These are phyloP conservation scores for Leucogyrophana mollusca DNA, from an alignment of 768 basidiomycete genomes.

Conservation along the genomic window DNA sequence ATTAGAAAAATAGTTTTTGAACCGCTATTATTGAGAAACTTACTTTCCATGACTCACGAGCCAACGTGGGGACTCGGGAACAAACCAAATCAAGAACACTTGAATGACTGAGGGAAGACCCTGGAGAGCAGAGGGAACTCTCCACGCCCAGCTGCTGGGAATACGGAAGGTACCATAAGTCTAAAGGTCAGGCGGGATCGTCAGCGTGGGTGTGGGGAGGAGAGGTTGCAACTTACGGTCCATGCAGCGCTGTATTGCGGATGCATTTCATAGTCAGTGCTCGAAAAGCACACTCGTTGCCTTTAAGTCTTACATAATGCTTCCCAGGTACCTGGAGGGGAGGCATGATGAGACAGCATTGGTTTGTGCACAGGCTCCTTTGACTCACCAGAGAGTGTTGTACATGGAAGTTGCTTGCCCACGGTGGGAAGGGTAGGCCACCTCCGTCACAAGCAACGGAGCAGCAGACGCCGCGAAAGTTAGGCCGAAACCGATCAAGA, in stretches of 20 bases:
- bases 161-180: constrained; percentile 16
- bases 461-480: constrained; percentile 42
- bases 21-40: constrained; percentile 2
- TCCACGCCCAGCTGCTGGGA: constrained; percentile 15
- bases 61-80: constrained; percentile 41
- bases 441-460: constrained; percentile 49
- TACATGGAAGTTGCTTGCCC: constrained; percentile 43
- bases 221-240: constrained; percentile 31
- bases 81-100: constrained; percentile 13
- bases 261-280: background rate
- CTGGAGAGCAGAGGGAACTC: constrained; percentile 15
- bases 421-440: constrained; percentile 50
- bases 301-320: constrained; percentile 26
- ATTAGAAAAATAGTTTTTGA: background rate
- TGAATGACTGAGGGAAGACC: constrained; percentile 12
- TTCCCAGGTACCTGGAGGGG: constrained; percentile 31
- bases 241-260: constrained; percentile 57
- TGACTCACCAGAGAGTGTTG: constrained; percentile 41
- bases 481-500: constrained; percentile 43
- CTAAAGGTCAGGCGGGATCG: constrained; percentile 1
- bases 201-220: background rate
- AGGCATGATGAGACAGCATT: constrained; percentile 8
- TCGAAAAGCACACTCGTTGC: background rate
- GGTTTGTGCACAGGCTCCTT: background rate
- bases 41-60: constrained; percentile 33